These are phyloP conservation scores for Leptosphaerulina australis DNA, from an alignment of 2,329 filamentous ascomycete species.

Conservation along the genomic window DNA sequence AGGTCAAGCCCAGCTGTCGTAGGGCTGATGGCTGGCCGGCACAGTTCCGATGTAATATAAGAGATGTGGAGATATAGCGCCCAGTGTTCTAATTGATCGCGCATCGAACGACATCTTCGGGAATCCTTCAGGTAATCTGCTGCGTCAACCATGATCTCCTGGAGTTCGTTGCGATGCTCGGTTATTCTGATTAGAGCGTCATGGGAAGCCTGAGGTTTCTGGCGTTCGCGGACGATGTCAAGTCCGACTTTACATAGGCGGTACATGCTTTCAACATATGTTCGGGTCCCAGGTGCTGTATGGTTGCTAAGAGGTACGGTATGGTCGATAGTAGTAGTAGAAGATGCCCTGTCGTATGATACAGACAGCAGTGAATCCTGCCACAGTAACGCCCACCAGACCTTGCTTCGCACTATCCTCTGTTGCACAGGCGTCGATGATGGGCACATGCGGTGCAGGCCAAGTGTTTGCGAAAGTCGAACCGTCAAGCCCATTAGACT, in stretches of 20 bases:
- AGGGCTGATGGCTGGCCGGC: slow-evolving; percentile 64
- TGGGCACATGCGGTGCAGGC: slow-evolving; percentile 64
- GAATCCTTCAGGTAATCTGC: slow-evolving; percentile 63
- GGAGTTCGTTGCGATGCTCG: slow-evolving; percentile 62
- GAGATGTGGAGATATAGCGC: slow-evolving; percentile 66
- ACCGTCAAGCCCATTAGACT: slow-evolving; percentile 65
- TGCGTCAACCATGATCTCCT: slow-evolving; percentile 63
- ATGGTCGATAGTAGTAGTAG: slow-evolving; percentile 60
- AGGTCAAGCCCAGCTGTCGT: slow-evolving; percentile 53
- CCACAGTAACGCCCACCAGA: slow-evolving; percentile 67
- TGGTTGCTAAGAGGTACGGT: slow-evolving; percentile 48
- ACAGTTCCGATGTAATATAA: slow-evolving; percentile 67
- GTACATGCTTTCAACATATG: slow-evolving; percentile 65
- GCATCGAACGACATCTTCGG: slow-evolving; percentile 53
- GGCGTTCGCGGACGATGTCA: slow-evolving; percentile 65
- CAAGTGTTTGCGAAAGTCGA: slow-evolving; percentile 65
- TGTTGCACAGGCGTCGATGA: slow-evolving; percentile 58
- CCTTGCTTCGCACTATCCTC: slow-evolving; percentile 47
- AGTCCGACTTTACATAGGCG: slow-evolving; percentile 63
- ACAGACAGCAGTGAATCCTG: slow-evolving; percentile 68
- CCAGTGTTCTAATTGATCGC: slow-evolving; percentile 65
- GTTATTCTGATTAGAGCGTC: slow-evolving; percentile 62
- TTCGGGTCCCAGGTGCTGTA: slow-evolving; percentile 56
- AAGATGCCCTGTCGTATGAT: slow-evolving; percentile 66
- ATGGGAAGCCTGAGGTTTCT: slow-evolving; percentile 59